Evolutionary conservation across 2,329 filamentous ascomycete species (phyloP).

Genomic region (Phaeosphaeriaceae sp.): DNA sequence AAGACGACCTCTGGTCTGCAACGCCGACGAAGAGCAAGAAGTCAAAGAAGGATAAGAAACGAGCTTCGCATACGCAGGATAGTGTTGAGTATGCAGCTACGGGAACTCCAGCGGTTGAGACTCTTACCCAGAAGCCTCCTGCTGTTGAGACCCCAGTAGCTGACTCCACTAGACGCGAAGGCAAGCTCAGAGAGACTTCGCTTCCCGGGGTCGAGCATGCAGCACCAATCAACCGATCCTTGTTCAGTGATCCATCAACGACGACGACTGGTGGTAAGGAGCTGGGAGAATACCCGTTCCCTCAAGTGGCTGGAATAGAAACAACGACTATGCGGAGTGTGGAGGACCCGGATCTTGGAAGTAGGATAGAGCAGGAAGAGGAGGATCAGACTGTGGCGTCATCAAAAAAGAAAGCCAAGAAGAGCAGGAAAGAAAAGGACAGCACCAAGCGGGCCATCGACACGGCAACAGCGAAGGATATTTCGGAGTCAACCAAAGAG

Average conservation of each 20-base stretch:
- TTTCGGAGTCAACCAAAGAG: constrained; percentile 1
- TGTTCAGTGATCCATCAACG: constrained; percentile 7
- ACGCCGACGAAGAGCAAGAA: constrained; percentile 35
- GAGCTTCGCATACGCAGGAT: constrained; percentile 32
- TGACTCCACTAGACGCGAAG: constrained; percentile 28
- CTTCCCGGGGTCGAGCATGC: constrained; percentile 8
- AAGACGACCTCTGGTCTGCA: constrained; percentile 11
- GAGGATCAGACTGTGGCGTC: constrained; percentile 37
- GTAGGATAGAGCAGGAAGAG: constrained; percentile 25
- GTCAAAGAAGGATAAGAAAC: constrained; percentile 38
- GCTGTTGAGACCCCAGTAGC: constrained; percentile 39
- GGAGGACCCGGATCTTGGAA: constrained; percentile 12
- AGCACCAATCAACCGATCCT: background rate
- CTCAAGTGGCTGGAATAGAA: constrained; percentile 17
- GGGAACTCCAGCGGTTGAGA: constrained; percentile 43
- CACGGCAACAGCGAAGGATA: background rate
- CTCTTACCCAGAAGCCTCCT: constrained; percentile 38
- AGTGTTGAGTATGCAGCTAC: constrained; percentile 35
- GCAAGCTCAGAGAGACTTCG: constrained; percentile 16
- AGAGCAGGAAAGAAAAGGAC: constrained; percentile 43
- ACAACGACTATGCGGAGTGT: background rate
- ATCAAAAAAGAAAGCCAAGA: constrained; percentile 53
- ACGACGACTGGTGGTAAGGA: constrained; percentile 16
- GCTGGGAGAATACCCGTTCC: constrained; percentile 37
- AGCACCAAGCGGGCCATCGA: constrained; percentile 23